These are phyloP conservation scores for Saprolegnia diclina DNA, from an alignment of 352 stramenopile genomes.

Conservation along the genomic window DNA sequence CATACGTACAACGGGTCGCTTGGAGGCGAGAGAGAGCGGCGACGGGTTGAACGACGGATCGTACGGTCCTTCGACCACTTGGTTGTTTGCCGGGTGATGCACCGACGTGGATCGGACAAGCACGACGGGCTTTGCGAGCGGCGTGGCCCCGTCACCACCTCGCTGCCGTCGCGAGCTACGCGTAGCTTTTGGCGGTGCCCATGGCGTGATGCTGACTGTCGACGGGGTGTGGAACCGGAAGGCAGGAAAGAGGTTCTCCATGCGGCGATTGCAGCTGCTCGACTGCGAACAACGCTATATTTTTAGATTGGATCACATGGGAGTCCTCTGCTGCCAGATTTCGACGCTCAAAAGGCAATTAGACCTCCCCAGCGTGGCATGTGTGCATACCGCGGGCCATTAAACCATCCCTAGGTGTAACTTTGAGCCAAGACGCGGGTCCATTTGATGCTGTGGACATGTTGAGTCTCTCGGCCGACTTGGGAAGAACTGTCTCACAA, in stretches of 20 bases:
- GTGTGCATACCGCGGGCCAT: too few species aligned
- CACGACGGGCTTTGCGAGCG: not conserved
- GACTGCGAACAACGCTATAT: too few species aligned
- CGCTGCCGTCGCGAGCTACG: not conserved
- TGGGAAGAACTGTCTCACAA: too few species aligned
- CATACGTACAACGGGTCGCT: not conserved
- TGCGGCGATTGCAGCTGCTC: not conserved
- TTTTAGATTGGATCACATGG: too few species aligned
- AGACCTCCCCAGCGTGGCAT: too few species aligned
- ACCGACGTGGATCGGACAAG: not conserved
- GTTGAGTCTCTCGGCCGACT: too few species aligned
- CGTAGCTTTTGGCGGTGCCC: not conserved
- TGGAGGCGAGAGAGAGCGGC: not conserved
- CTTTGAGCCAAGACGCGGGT: too few species aligned
- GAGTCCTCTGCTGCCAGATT: too few species aligned
- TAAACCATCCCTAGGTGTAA: too few species aligned
- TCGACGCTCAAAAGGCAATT: too few species aligned
- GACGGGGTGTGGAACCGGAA: constrained; percentile 1
- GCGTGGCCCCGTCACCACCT: not conserved
- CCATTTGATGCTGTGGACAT: too few species aligned
- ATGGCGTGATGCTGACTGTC: not conserved
- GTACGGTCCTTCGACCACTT: not conserved
- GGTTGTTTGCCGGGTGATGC: not conserved
- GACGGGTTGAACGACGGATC: not conserved
- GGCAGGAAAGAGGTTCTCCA: constrained; percentile 11